Evolutionary conservation across 1,284 basidiomycete genomes (phyloP), one percentile per base, ranked within the genome.

Genomic region (Tremellales sp.): DNA sequence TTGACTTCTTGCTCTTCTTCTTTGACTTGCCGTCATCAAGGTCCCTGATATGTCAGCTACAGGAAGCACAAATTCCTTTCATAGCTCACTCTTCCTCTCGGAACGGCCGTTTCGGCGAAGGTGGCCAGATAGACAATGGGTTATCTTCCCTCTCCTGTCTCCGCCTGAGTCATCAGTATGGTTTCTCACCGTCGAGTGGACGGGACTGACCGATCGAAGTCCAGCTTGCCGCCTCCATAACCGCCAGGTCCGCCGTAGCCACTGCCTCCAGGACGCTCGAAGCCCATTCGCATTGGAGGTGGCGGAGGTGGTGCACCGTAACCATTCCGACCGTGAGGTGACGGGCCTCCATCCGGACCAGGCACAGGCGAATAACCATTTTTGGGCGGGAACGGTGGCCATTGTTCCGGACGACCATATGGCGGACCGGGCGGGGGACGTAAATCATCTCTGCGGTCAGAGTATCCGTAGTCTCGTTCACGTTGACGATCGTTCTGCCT

Each of bases 81-180:
- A 46, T 82, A 80, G 23, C 79, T 49, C 43, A 68, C 65, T 66
- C 68, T 52, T 68, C 65, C 39, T 68, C 65, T 39, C 54, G 51
- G 49, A 58, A 66, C 1, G 70, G 60, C 24, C 54, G 81, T 59
- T 85, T 85, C 0, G 91, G 91, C 3, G 90, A 93, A 1, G 82
- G 73, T 0, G 91, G 91, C 91, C 91, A 96, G 43, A 92, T 79
- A 56, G 81, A 81, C 2, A 86, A 68, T 4, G 79, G 79, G 11
- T 76, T 83, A 2, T 67, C 77, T 54, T 86, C 84, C 46, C 91
- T 78, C 67, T 90, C 83, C 50, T 78, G 68, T 45, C 88, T 79
- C 22, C 91, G 89, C 61, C 91, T 93, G 49, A 41, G 33, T 12
- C n/a, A 23, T 53, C 29, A 51, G 37, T 35, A 33, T 21, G 13